phyloP scores from a whole-genome alignment of 495 filamentous ascomycete species.

The Cudoniella acicularis region DNA sequence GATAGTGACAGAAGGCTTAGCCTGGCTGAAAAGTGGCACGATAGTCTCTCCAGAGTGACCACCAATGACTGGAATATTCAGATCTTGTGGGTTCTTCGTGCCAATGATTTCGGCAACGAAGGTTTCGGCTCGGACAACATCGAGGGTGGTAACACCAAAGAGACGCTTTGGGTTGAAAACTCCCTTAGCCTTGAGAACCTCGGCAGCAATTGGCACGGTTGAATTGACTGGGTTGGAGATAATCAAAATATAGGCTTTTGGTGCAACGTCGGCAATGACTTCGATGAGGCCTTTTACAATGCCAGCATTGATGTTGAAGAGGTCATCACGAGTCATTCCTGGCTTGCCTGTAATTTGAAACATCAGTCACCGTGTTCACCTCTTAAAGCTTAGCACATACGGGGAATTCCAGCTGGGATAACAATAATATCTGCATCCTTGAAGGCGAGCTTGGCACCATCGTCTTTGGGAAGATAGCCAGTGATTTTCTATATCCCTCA shows the following conservation, averaged over 20 bases:
- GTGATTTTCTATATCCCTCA: slow-evolving; percentile 68
- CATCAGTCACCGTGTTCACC: background rate
- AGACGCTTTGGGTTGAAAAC: slow-evolving; percentile 92
- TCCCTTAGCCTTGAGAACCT: slow-evolving; percentile 86
- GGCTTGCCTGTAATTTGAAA: slow-evolving; percentile 72
- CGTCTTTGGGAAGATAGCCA: slow-evolving; percentile 84
- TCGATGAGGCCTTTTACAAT: slow-evolving; percentile 86
- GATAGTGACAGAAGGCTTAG: slow-evolving; percentile 72
- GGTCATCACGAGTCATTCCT: slow-evolving; percentile 98
- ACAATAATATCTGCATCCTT: slow-evolving; percentile 91
- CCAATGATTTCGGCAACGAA: slow-evolving; percentile 86
- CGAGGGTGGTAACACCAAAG: slow-evolving; percentile 96
- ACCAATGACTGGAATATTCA: slow-evolving; percentile 86
- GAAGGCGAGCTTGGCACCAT: slow-evolving; percentile 83
- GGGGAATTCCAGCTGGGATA: slow-evolving; percentile 96
- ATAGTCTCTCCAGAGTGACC: slow-evolving; percentile 98
- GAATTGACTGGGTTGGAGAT: slow-evolving; percentile 99
- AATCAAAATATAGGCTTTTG: slow-evolving; percentile 89
- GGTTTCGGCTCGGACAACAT: slow-evolving; percentile 96
- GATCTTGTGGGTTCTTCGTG: slow-evolving; percentile 70
- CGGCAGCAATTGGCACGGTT: slow-evolving; percentile 95
- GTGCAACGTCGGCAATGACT: slow-evolving; percentile 78
- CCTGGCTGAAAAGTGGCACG: slow-evolving; percentile 93
- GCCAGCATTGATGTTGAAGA: slow-evolving; percentile 97
- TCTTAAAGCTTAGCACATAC: slow-evolving; percentile 49